These are phyloP conservation scores for Epichloe sp. DNA, from an alignment of 2,329 filamentous ascomycete species.

Conservation along the genomic window DNA sequence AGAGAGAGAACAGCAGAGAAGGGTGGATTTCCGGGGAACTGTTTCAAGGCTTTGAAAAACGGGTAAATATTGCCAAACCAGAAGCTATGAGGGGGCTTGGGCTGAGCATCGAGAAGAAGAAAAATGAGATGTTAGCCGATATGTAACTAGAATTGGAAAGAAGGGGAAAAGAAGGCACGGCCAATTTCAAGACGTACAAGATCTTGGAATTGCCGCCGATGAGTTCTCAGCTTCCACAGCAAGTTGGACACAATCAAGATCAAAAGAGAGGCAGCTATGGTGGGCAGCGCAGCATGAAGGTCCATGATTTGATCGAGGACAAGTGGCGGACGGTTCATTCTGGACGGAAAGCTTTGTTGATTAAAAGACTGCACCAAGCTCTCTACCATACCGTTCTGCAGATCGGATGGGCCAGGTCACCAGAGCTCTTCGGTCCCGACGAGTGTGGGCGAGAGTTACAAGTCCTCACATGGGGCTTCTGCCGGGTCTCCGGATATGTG, in stretches of 20 bases:
- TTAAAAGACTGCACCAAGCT: background rate
- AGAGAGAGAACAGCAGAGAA: background rate
- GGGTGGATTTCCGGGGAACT: background rate
- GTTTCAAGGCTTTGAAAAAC: background rate
- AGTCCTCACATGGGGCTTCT: too few relatives aligned
- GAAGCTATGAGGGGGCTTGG: conserved; percentile 2
- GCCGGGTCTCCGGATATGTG: too few relatives aligned
- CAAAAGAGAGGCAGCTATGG: background rate
- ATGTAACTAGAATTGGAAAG: background rate
- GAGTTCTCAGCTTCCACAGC: background rate
- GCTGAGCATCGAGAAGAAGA: background rate
- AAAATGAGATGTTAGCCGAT: background rate
- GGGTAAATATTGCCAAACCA: background rate
- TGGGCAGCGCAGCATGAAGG: background rate
- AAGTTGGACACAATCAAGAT: background rate
- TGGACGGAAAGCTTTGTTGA: background rate
- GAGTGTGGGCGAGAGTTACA: too few relatives aligned
- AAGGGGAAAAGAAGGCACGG: background rate
- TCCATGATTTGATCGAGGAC: background rate
- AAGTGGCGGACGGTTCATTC: background rate
- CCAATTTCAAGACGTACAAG: background rate
- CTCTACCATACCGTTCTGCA: background rate
- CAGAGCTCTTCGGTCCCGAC: too few relatives aligned
- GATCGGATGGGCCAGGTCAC: background rate
- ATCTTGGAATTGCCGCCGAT: background rate